Evolutionary conservation across 306 rosid genomes (phyloP).

Genomic region (Quillaja saponaria): DNA sequence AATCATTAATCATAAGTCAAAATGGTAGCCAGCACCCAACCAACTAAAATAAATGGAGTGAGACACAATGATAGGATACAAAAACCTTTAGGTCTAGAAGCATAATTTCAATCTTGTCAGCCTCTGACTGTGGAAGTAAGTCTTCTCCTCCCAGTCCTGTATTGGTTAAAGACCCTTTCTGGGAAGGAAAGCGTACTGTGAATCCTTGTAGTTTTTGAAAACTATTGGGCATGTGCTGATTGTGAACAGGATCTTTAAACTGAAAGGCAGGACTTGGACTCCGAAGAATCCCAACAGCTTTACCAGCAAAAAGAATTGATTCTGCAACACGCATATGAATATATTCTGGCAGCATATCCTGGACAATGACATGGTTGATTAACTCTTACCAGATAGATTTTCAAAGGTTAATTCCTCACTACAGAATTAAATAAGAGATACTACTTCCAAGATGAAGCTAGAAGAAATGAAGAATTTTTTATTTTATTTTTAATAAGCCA

Average conservation of each 20-base stretch:
- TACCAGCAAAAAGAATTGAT: constrained; percentile 91
- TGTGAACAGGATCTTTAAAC: constrained; percentile 52
- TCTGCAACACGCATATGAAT: constrained; percentile 89
- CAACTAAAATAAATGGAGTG: constrained; percentile 5
- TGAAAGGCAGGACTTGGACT: constrained; percentile 81
- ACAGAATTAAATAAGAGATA: neutral
- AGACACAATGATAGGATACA: constrained; percentile 12
- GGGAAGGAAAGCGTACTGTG: constrained; percentile 60
- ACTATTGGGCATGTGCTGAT: constrained; percentile 65
- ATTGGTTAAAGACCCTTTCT: constrained; percentile 57
- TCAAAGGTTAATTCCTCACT: neutral
- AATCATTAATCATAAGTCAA: neutral
- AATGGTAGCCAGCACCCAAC: constrained; percentile 19
- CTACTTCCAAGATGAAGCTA: neutral
- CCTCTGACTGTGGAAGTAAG: constrained; percentile 90
- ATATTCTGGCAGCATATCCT: constrained; percentile 97
- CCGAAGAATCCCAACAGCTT: constrained; percentile 88
- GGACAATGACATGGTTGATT: constrained; percentile 24
- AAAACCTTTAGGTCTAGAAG: constrained; percentile 82
- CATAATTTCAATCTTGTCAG: constrained; percentile 93
- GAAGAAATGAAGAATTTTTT: constrained; percentile 4
- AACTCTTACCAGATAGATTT: constrained; percentile 1
- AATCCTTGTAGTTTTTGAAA: constrained; percentile 68
- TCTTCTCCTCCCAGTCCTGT: constrained; percentile 66
- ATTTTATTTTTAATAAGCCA: neutral